Base-by-base conservation (phyloP, 116 monocot genomes). In the Cymodocea nodosa region DNA sequence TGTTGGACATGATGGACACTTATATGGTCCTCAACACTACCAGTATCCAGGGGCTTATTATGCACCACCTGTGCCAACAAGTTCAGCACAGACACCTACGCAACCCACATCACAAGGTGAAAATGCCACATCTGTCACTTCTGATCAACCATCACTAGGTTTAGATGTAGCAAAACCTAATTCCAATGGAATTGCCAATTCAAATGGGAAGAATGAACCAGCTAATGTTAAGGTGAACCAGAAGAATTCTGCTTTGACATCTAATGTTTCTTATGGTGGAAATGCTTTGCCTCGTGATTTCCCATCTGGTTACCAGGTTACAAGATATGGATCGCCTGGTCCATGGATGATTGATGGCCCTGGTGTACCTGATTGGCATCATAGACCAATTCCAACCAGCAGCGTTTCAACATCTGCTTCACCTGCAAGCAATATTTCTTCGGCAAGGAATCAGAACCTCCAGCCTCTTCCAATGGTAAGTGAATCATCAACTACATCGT, bases 1-100 rank as follows among this genome's bases (percentile, higher is more conserved):
- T 0, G 64, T 79, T 34, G 85, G 83, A 20, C 83, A 79, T 75
- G 87, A 93, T 71, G 77, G 79, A 25, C 83, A 93, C 25, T 39
- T 87, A 5, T 93, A 93, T 78, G 77, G 81, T 25, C 76, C 64
- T 59, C 92, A 87, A 40, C 85, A 76, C 51, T 93, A 85, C 53
- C 92, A 85, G 63, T 89, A 80, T 57, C 79, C 80, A 30, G 64
- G 72, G 63, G 15, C 71, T 22, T 89, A 85, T 68, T 85, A 83
- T 39, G 76, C 74, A 63, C 77, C 76, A 39, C 74, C 80, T 18
- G 69, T 77, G 62, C 71, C 77, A 6, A 56, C 20, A 50, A 25
- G 68, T 58, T 74, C 61, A 50, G 62, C 57, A 14, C 57, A 56
- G 17, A 73, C 78, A 58, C 52, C 81, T 74, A 59, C 72, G 9